Evolutionary conservation across 441 rosid species (phyloP).

Genomic region (Syzygium syzygioides): DNA sequence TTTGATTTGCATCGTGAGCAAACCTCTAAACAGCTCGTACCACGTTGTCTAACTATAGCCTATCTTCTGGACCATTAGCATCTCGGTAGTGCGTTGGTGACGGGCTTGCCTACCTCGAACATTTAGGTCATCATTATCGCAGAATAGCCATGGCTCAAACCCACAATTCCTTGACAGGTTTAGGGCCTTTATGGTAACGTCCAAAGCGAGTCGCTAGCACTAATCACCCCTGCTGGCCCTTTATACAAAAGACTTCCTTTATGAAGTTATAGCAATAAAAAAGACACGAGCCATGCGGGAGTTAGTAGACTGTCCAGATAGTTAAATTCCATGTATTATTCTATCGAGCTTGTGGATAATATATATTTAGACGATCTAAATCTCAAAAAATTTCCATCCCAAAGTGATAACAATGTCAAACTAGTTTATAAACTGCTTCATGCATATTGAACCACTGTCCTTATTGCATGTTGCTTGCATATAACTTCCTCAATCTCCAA

Average conservation of each 20-base stretch:
- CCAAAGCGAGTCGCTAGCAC: not conserved
- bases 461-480: not conserved
- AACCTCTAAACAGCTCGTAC: not conserved
- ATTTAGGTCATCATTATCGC: rapidly evolving
- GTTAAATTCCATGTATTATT: not conserved
- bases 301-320: not conserved
- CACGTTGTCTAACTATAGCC: rapidly evolving
- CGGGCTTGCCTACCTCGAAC: not conserved
- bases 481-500: not conserved
- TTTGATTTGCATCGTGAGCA: not conserved
- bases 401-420: not conserved
- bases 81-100: not conserved
- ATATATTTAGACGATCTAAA: not conserved
- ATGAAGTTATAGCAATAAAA: not conserved
- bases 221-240: rapidly evolving
- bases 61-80: not conserved
- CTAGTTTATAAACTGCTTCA: not conserved
- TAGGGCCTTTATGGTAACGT: not conserved
- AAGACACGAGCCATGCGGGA: not conserved
- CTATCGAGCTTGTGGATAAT: not conserved
- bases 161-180: not conserved
- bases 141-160: not conserved
- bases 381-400: not conserved
- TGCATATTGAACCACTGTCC: too few relatives aligned
- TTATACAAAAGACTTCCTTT: not conserved